Base-by-base conservation (phyloP, 2,329 filamentous ascomycete species). In the Venturia oleaginea region DNA sequence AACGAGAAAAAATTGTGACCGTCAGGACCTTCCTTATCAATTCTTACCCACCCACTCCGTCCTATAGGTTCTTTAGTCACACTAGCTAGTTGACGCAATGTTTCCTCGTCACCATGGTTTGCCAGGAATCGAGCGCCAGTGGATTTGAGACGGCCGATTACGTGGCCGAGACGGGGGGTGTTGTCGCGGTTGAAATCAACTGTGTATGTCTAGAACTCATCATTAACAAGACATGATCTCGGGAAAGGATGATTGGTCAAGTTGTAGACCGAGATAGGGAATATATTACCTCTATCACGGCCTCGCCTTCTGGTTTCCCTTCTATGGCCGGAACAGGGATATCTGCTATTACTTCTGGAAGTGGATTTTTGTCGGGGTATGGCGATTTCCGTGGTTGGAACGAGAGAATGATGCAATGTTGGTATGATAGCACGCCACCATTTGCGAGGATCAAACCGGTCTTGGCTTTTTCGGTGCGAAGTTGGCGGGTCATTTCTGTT, bases 371-470 rank as follows among this genome's bases (percentile, higher is more conserved):
- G 4, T 72, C 67, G 2, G 83, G 83, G 71, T 86, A 86, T 1
- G 70, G 65, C 2, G 69, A 67, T 40, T 66, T 69, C 17, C 76
- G 72, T 10, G 82, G 80, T 11, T 73, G 68, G 0, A 74, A 78
- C 0, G 84, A 86, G 1, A 89, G 73, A 59, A 84, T 81, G 0
- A 89, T 69, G 3, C 81, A 84, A 69, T 88, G 81, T 70, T 89
- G 84, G 70, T 88, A 86, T 0, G 84, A 86, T n/a, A 87, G 67
- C 37, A 84, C 78, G 0, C 86, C 86, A 0, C 86, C 86, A 68
- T 89, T 89, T 1, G 86, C 86, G 17, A 89, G 78, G 4, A 89
- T 76, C 0, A 89, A 72, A 1, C 84, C 86, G 17, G 77, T 81
- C 3, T 72, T 76, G 1, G 76, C 76, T 30, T 75, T 77, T 0